These are phyloP conservation scores for Lentinula lateritia DNA, from an alignment of 768 basidiomycete species.

Conservation along the genomic window DNA sequence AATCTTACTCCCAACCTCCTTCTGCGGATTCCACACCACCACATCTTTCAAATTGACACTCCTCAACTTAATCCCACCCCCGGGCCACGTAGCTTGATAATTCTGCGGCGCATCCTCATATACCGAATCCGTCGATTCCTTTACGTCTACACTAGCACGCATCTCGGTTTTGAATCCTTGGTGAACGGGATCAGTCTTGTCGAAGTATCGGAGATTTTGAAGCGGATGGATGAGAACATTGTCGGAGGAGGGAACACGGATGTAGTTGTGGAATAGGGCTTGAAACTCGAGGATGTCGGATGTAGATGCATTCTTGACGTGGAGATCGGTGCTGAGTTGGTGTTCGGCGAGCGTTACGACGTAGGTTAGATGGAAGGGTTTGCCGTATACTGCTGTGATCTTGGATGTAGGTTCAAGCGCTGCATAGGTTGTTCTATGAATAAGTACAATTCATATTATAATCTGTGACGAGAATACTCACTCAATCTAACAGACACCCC, in stretches of 20 bases:
- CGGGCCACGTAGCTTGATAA: constrained; percentile 59
- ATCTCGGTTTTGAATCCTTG: constrained; percentile 55
- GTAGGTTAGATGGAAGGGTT: constrained; percentile 69
- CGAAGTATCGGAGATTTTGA: constrained; percentile 60
- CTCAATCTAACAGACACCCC: constrained; percentile 76
- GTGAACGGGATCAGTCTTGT: constrained; percentile 69
- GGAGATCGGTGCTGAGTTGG: constrained; percentile 72
- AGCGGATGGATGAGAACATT: constrained; percentile 61
- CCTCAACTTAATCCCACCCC: constrained; percentile 47
- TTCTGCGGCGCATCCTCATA: constrained; percentile 58
- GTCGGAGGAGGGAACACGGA: constrained; percentile 52
- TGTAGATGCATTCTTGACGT: constrained; percentile 67
- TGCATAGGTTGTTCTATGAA: constrained; percentile 18
- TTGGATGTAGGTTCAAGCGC: constrained; percentile 57
- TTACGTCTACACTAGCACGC: constrained; percentile 63
- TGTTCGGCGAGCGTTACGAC: constrained; percentile 74
- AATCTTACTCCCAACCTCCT: constrained; percentile 62
- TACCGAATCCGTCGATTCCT: constrained; percentile 64
- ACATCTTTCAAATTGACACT: constrained; percentile 64
- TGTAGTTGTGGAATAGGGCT: constrained; percentile 89
- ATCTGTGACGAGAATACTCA: constrained; percentile 27
- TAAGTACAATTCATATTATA: background rate
- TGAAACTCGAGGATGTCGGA: constrained; percentile 74
- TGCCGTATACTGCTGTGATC: constrained; percentile 55
- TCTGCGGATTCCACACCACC: constrained; percentile 94